These are phyloP conservation scores for Anisodus tanguticus DNA, from an alignment of 257 asterid species.

Conservation along the genomic window DNA sequence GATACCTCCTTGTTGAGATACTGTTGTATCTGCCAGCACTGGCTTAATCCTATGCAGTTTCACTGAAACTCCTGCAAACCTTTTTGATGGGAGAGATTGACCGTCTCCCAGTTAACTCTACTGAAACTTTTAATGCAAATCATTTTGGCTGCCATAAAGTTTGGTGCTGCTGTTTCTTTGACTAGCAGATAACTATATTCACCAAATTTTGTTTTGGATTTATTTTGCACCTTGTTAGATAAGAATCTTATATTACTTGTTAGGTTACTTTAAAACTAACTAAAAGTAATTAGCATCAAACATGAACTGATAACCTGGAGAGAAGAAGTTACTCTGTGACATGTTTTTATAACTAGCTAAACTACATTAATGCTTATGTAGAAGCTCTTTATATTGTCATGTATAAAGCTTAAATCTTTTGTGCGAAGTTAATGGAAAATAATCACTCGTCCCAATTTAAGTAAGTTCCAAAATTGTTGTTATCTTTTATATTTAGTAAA, in stretches of 20 bases:
- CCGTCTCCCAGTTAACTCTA: not conserved
- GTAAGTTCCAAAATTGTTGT: no score
- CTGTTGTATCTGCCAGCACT: not conserved
- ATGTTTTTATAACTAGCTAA: no score
- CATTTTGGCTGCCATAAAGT: not conserved
- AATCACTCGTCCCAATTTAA: no score
- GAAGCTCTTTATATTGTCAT: no score
- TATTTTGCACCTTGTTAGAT: not conserved
- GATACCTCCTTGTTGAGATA: not conserved
- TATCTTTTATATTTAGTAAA: no score
- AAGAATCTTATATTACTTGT: not conserved
- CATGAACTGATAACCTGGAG: not conserved
- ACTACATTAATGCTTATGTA: no score
- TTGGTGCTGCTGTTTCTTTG: not conserved
- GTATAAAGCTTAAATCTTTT: no score
- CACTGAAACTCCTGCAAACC: not conserved
- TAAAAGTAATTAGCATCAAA: no score
- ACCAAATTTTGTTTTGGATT: not conserved
- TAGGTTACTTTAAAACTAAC: not conserved
- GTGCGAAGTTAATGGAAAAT: no score
- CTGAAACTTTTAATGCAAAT: not conserved
- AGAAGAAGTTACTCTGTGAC: no score
- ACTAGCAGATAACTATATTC: not conserved
- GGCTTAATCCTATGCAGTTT: not conserved
- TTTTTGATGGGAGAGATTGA: not conserved